These are phyloP conservation scores for Wickerhamiella pararugosa DNA, from an alignment of 1,139 yeast species.

Conservation along the genomic window DNA sequence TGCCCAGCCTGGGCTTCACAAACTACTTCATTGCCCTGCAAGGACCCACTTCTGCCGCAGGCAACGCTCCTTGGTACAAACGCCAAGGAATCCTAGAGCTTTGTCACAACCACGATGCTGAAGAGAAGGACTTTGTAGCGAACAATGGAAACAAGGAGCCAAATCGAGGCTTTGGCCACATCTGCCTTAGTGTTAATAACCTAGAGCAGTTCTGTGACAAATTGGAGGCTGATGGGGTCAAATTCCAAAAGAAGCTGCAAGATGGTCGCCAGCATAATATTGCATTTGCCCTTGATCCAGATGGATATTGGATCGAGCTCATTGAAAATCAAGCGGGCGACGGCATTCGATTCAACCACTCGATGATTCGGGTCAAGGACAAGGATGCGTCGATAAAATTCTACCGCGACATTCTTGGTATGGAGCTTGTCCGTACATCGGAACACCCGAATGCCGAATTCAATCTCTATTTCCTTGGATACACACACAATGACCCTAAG, in stretches of 20 bases:
- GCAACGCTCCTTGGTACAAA: conserved; percentile 39
- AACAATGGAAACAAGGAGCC: conserved; percentile 79
- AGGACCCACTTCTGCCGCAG: conserved; percentile 26
- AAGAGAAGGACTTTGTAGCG: conserved; percentile 30
- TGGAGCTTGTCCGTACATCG: conserved; percentile 46
- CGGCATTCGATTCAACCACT: conserved; percentile 50
- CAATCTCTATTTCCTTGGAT: conserved; percentile 74
- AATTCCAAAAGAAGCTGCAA: conserved; percentile 62
- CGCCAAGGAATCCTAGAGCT: conserved; percentile 73
- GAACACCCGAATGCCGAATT: conserved; percentile 59
- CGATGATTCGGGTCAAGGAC: conserved; percentile 88
- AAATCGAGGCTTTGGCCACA: conserved; percentile 85
- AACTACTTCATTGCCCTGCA: conserved; percentile 56
- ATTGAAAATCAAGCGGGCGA: conserved; percentile 42
- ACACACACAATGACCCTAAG: conserved; percentile 25
- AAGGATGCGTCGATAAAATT: conserved; percentile 60
- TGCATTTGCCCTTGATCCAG: conserved; percentile 90
- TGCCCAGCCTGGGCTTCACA: conserved; percentile 43
- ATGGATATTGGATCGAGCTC: conserved; percentile 93
- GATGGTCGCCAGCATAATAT: conserved; percentile 90
- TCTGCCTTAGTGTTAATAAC: conserved; percentile 76
- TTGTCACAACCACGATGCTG: conserved; percentile 58
- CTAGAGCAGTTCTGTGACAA: conserved; percentile 45
- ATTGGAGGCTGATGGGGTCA: conserved; percentile 42
- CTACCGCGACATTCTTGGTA: conserved; percentile 64